Base-by-base conservation (phyloP, 108 stramenopile genomes). In the Nannochloropsis oceanica region DNA sequence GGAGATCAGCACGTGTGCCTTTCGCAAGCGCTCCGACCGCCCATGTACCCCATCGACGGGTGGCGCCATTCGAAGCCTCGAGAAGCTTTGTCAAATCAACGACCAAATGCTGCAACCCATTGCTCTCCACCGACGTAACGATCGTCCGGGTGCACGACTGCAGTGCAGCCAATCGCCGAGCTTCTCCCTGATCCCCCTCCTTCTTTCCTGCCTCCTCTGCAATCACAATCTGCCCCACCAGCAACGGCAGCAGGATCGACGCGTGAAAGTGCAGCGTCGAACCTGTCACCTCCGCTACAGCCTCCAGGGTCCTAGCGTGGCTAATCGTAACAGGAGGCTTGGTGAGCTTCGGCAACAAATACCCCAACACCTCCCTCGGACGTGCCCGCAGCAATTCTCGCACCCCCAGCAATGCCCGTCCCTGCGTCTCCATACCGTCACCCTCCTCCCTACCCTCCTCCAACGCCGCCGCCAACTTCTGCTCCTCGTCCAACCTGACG, bases 311-410 rank as follows among this genome's bases (percentile, higher is more conserved):
- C 44, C 92, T 87, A 8, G 96, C 95, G 83, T 97, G 95, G 81
- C 92, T 94, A 20, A 84, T 87, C 10, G 94, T 90, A 80, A 99
- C 92, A 8, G 97, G 98, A 13, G 34, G 86, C 79, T 91, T 87
- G 34, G 98, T 84, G 22, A 99, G 91, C 59, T 93, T 91, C 43
- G 99, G 97, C 43, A 99, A 91, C 80, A 99, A 93, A 86, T 96
- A 95, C 22, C 96, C 95, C 25, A 98, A 88, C 27, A 99, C 88
- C 79, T 98, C 97, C 73, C 93, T 91, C 83, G 95, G 95, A 81
- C 97, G 93, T 25, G 96, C 90, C 80, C 93, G 91, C 24, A 97
- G 90, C 80, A 99, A 94, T 14, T 96, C 95, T 79, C 94, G 95
- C 27, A 99, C 90, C 25, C 97, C 99, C 83, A 94, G 94, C 79